A percentile compares a stretch with the other conserved stretches of the same genome.
These are phyloP conservation scores for Solanum sejunctum DNA, from an alignment of 257 asterid genomes.

Conservation along the genomic window DNA sequence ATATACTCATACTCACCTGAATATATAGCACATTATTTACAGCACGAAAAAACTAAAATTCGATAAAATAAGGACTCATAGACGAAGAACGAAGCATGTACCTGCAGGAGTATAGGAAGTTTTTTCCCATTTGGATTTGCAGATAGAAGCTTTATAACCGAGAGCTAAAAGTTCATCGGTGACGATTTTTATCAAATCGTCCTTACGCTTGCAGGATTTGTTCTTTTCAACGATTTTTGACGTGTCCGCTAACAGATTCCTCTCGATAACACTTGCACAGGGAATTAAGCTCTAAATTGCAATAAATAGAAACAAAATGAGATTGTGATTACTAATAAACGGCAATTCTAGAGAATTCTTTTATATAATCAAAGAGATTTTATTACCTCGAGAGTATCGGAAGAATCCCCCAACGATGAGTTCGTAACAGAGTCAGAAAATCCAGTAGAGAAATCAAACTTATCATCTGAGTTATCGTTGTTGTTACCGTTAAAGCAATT, in stretches of 20 bases:
- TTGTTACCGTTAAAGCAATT: constrained; percentile 79
- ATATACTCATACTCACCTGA: constrained; percentile 79
- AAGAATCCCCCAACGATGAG: constrained; percentile 47
- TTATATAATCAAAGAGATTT: background rate
- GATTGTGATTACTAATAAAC: background rate
- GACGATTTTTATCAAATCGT: constrained; percentile 56
- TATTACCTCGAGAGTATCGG: constrained; percentile 60
- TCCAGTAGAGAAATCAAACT: constrained; percentile 27
- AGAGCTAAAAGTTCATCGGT: constrained; percentile 48
- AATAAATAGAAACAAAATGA: background rate
- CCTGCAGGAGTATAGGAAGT: constrained; percentile 75
- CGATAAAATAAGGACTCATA: no score
- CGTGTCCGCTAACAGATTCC: constrained; percentile 68
- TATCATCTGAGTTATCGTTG: constrained; percentile 85
- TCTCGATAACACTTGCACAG: constrained; percentile 57
- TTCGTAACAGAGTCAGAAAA: constrained; percentile 34
- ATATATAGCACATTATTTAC: background rate
- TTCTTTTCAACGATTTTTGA: constrained; percentile 63
- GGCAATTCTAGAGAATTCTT: background rate
- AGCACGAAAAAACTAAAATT: background rate
- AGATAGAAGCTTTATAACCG: constrained; percentile 57
- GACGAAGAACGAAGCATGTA: background rate
- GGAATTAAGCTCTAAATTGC: constrained; percentile 53
- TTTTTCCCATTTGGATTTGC: constrained; percentile 91
- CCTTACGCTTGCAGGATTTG: constrained; percentile 48